Evolutionary conservation across 140 eudicot species (phyloP).

Genomic region (Anethum foeniculum): DNA sequence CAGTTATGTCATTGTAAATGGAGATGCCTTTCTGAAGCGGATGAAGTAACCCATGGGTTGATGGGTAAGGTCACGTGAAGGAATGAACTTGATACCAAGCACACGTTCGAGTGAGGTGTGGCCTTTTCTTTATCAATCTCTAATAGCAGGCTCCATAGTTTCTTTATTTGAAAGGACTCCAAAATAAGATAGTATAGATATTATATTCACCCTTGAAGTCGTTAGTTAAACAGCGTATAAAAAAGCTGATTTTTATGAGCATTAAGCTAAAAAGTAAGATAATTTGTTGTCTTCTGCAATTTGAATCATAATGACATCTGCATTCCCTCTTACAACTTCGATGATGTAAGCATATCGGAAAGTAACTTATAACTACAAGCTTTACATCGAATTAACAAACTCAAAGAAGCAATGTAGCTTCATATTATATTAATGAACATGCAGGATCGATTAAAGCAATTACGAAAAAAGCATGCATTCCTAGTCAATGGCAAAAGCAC

Average conservation of each 20-base stretch:
- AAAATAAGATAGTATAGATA: not conserved
- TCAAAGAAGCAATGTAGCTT: not conserved
- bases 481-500: slow-evolving; percentile 14
- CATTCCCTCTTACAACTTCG: not conserved
- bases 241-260: not conserved
- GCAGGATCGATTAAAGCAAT: not conserved
- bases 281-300: not conserved
- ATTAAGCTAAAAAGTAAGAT: not conserved
- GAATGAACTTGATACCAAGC: not conserved
- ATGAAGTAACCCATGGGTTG: not conserved
- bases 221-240: not conserved
- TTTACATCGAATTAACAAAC: not conserved
- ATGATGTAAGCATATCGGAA: not conserved
- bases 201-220: not conserved
- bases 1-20: not conserved
- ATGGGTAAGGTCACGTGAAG: not conserved
- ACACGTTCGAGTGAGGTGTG: not conserved
- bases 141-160: not conserved
- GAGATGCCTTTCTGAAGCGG: not conserved
- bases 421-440: not conserved
- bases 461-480: not conserved
- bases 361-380: not conserved
- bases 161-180: not conserved
- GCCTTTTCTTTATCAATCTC: not conserved
- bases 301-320: not conserved